These are phyloP conservation scores for Phaffomyces opuntiae DNA, from an alignment of 805 yeast genomes.

Conservation along the genomic window DNA sequence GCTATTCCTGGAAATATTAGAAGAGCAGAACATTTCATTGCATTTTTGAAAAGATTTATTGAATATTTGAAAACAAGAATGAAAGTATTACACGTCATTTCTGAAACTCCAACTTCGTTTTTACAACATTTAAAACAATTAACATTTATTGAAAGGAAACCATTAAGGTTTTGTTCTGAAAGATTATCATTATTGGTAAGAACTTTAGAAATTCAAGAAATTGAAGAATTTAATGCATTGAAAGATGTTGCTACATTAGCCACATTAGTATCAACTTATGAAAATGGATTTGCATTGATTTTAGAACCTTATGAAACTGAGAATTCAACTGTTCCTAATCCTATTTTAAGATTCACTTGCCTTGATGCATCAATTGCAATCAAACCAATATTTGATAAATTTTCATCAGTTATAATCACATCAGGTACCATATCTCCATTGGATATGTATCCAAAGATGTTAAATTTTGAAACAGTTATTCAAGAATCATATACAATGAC, in stretches of 20 bases:
- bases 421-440: constrained; percentile 97
- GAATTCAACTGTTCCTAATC: constrained; percentile 93
- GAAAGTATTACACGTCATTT: constrained; percentile 94
- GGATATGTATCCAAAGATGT: constrained; percentile 98
- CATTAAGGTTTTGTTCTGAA: constrained; percentile 87
- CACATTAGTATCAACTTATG: constrained; percentile 91
- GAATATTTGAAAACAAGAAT: constrained; percentile 94
- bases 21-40: constrained; percentile 93
- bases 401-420: constrained; percentile 87
- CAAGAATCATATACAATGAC: constrained; percentile 97
- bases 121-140: constrained; percentile 87
- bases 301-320: constrained; percentile 94
- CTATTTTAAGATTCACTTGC: constrained; percentile 87
- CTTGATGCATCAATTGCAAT: constrained; percentile 97
- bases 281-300: constrained; percentile 83
- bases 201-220: constrained; percentile 78
- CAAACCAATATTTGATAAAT: constrained; percentile 91
- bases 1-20: constrained; percentile 97
- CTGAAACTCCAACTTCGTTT: constrained; percentile 95
- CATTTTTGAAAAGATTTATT: constrained; percentile 85
- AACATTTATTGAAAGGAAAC: constrained; percentile 89
- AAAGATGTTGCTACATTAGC: constrained; percentile 97
- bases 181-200: constrained; percentile 81
- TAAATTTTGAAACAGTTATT: constrained; percentile 85
- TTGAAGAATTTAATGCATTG: constrained; percentile 87